Base-by-base conservation (phyloP, 768 basidiomycete genomes). In the Boletus huronensis region DNA sequence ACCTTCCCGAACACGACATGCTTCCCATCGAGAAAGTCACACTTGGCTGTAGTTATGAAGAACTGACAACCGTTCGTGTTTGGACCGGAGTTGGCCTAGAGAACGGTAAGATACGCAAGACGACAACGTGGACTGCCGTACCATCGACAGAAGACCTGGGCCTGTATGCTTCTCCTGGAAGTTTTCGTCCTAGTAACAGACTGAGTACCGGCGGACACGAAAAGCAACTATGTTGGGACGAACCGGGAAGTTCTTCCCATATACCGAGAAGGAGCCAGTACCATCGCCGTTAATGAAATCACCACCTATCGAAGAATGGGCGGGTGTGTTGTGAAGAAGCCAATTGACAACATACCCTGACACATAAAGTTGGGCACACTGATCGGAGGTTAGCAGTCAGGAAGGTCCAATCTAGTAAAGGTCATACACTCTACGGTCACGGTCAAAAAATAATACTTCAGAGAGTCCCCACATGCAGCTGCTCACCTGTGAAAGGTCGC, bases 11-110 rank as follows among this genome's bases (percentile, higher is more conserved):
- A 97, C 2, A 95, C 93, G 61, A 94, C 88, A 67, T 96, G 93
- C 70, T 95, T 93, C 60, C 85, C 91, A 67, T 99, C 95, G 41
- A 99, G 82, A 72, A 98, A 98, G 58, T 95, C 92, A 59, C 95
- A 96, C 61, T 90, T 88, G 9, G 85, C 91, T 2, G 92, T 94
- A 0, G 97, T 99, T 67, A 99, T 87, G 79, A 99, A 99, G 77
- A 98, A 99, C 83, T 93, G 93, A 70, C 92, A 95, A 3, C 95
- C 96, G 59, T 98, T 98, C 14, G 93, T 95, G 65, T 92, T 87
- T 3, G 89, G 82, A 6, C 96, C 96, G 0, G 95, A 97, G 73
- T 98, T 98, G 0, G 95, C 96, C 93, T 95, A 62, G 29, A 50
- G 23, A 23, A 51, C 2, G 45, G 57, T 29, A 58, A 35, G 10